Conservation (phyloP, 495 filamentous ascomycete species). For the Aspergillus panamensis region DNA sequence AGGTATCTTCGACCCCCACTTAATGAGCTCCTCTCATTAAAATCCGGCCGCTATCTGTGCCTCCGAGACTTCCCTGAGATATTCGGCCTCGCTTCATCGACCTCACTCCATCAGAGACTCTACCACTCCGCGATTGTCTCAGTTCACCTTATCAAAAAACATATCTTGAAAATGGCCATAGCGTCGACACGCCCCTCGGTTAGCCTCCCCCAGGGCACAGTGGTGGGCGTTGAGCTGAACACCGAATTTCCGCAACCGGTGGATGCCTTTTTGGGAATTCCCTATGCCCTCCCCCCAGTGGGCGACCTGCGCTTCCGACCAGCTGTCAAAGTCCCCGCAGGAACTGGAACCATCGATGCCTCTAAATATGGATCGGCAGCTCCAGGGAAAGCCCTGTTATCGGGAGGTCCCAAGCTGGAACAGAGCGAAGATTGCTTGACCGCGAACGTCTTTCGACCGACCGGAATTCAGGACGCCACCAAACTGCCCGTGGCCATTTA, state of each 20-base stretch:
- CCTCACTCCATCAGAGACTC: not conserved
- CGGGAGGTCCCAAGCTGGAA: slow-evolving; percentile 12
- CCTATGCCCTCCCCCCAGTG: slow-evolving; percentile 53
- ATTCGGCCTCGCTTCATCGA: not conserved
- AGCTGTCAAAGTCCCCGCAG: slow-evolving; percentile 36
- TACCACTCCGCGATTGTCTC: too few relatives aligned
- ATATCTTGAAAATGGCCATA: not conserved
- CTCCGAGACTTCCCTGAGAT: not conserved
- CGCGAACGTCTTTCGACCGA: slow-evolving; percentile 50
- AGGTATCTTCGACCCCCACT: not conserved
- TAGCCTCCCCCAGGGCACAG: slow-evolving; percentile 50
- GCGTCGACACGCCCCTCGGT: slow-evolving; percentile 30
- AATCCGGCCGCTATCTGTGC: not conserved
- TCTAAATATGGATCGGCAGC: slow-evolving; percentile 30
- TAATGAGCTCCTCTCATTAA: not conserved
- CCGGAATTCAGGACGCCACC: slow-evolving; percentile 21
- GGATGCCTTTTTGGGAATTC: slow-evolving; percentile 59
- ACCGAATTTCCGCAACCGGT: slow-evolving; percentile 43
- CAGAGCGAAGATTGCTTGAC: slow-evolving; percentile 52
- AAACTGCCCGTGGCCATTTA: slow-evolving; percentile 59
- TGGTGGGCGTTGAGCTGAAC: slow-evolving; percentile 47
- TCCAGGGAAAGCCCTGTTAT: slow-evolving; percentile 27
- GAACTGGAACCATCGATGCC: slow-evolving; percentile 40
- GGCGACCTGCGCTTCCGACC: slow-evolving; percentile 56
- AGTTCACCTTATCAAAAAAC: too few relatives aligned